These are phyloP conservation scores for Scopulariopsis brevicaulis DNA, from an alignment of 2,329 filamentous ascomycete species.

Conservation along the genomic window DNA sequence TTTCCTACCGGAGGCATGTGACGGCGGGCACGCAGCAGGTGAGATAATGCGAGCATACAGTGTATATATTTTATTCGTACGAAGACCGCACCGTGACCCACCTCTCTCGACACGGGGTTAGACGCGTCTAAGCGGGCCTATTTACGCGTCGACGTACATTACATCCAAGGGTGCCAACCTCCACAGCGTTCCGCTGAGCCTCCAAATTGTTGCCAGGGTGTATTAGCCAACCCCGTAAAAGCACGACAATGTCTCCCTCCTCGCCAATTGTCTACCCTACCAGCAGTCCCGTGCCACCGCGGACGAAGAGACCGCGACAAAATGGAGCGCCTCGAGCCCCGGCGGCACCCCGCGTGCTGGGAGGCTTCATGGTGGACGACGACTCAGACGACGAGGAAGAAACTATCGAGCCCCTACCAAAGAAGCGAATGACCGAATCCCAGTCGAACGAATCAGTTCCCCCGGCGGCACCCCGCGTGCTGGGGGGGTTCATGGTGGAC, in stretches of 20 bases:
- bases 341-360: not conserved
- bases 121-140: not conserved
- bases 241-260: conserved; percentile 4
- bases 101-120: not conserved
- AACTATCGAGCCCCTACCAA: not conserved
- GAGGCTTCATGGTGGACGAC: conserved; percentile 8
- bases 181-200: not conserved
- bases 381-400: conserved; percentile 7
- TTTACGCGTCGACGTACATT: not conserved
- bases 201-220: not conserved
- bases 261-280: conserved; percentile 9
- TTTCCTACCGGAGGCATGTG: not conserved
- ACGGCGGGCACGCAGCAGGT: not conserved
- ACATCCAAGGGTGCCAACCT: not conserved
- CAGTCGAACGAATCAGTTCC: not conserved
- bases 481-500: conserved; percentile 7
- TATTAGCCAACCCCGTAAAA: not conserved
- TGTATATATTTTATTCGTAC: not conserved
- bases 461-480: not conserved
- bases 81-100: not conserved
- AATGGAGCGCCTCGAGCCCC: not conserved
- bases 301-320: conserved; percentile 7
- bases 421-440: not conserved
- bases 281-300: conserved; percentile 6
- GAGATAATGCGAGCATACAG: not conserved